These are phyloP conservation scores for Colletotrichum lindemuthianum DNA, from an alignment of 2,329 filamentous ascomycete species.

Conservation along the genomic window DNA sequence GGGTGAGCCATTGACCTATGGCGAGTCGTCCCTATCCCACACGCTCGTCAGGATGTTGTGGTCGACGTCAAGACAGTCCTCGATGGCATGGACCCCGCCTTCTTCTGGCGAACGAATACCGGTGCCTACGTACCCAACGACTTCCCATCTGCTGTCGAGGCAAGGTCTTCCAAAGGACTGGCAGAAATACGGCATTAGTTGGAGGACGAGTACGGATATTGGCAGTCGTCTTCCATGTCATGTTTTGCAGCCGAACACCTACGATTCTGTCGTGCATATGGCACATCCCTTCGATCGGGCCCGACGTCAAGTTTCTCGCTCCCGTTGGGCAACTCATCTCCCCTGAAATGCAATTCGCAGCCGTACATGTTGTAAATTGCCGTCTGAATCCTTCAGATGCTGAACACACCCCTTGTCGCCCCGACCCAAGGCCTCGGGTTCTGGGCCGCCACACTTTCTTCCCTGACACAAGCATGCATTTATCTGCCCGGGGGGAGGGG, in stretches of 20 bases:
- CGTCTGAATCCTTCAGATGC: slow-evolving; percentile 19
- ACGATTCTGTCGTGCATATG: slow-evolving; percentile 16
- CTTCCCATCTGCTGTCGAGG: no score
- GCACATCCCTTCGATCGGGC: slow-evolving; percentile 24
- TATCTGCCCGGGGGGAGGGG: slow-evolving; percentile 8
- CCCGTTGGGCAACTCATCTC: neutral
- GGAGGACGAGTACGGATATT: no score
- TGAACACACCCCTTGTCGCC: slow-evolving; percentile 10
- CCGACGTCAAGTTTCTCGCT: slow-evolving; percentile 1
- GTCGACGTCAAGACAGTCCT: no score
- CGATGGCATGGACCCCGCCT: no score
- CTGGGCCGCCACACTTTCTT: slow-evolving; percentile 35
- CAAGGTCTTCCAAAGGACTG: neutral
- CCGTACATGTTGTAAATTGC: slow-evolving; percentile 1
- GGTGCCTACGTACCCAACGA: no score
- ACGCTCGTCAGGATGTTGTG: no score
- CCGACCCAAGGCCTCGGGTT: slow-evolving; percentile 36
- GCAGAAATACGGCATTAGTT: slow-evolving; percentile 7
- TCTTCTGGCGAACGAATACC: no score
- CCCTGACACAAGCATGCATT: slow-evolving; percentile 25
- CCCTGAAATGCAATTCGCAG: slow-evolving; percentile 1
- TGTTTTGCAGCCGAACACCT: neutral
- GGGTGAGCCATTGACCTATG: no score
- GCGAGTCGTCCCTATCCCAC: no score
- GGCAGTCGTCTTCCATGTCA: neutral